Evolutionary conservation across 345 rosid species (phyloP), one percentile per base, ranked within the genome.

Genomic region (Populus pruinosa): DNA sequence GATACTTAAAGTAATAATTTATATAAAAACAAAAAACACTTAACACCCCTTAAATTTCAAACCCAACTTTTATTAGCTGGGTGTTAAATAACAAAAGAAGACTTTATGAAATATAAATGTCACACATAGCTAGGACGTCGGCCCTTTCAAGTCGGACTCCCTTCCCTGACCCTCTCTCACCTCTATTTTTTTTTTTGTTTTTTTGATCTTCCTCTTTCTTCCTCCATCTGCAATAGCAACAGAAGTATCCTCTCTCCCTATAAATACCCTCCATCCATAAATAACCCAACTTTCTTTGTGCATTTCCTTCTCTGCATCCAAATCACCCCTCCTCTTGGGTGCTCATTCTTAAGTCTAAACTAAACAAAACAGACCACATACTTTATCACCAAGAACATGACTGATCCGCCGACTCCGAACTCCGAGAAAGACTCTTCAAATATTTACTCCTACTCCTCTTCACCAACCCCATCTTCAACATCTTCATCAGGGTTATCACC

Each of bases 401-500:
- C 69, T 21, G 73, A 67, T 41, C 23, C 50, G 35, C 66, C 76
- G 5, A 33, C 18, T 18, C 43, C 17, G 6, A 77, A 12, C 76
- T 69, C 75, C 1, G 78, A 76, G 35, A 11, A 77, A 14, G 77
- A 63, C 17, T 74, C 79, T 1, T n/a, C 71, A n/a, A 74, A 71
- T n/a, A n/a, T 23, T 6, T 78, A 70, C 80, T 76, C 80, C 27
- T 69, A 67, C 47, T 67, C 84, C 2, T 31, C 62, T 2, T 62
- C 79, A 8, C 41, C 55, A 10, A 11, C 74, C 20, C 35, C 71
- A 0, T 44, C 74, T 14, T 81, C 87, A 1, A 55, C 82, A 0
- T 77, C 75, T 5, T 70, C 79, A 1, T 71, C 79, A 5, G 83
- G 76, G 31, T 65, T 66, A 10, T 73, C 77, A 17, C 38, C 12